phyloP scores from a whole-genome alignment of 2,329 filamentous ascomycete genomes.

The Colletotrichum agaves region DNA sequence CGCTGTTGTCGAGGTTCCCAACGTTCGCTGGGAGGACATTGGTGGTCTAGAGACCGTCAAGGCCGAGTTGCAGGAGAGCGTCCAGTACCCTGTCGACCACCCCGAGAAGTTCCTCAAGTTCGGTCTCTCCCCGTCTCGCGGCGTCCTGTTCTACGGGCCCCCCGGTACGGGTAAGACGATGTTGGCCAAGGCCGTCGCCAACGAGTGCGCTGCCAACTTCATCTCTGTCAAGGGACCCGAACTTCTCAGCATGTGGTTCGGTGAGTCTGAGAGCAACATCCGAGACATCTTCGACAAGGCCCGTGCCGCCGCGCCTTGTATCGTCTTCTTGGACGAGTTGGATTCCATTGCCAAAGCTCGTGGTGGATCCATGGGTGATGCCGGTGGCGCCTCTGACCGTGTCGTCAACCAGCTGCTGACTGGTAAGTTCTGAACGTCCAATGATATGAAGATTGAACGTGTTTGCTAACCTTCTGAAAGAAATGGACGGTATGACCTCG shows the following conservation, averaged over 20 bases:
- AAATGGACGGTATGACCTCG: slow-evolving; percentile 99
- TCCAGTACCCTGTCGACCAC: slow-evolving; percentile 99
- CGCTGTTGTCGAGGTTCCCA: slow-evolving; percentile 98
- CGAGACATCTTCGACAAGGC: slow-evolving; percentile 99
- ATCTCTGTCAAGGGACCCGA: slow-evolving; percentile 99
- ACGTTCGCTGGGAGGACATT: slow-evolving; percentile 99
- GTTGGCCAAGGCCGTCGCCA: slow-evolving; percentile 98
- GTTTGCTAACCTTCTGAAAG: slow-evolving; percentile 52
- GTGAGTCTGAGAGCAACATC: slow-evolving; percentile 99
- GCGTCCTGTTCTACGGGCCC: slow-evolving; percentile 98
- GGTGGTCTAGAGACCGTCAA: slow-evolving; percentile 98
- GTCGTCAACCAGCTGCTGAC: slow-evolving; percentile 99
- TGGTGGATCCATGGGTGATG: slow-evolving; percentile 95
- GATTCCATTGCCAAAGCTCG: slow-evolving; percentile 99
- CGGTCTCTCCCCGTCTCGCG: slow-evolving; percentile 94
- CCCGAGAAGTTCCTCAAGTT: slow-evolving; percentile 99
- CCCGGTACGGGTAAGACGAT: slow-evolving; percentile 99
- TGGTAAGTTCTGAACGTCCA: slow-evolving; percentile 66
- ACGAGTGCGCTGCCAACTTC: slow-evolving; percentile 99
- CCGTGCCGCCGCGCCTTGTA: slow-evolving; percentile 94
- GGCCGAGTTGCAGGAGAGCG: slow-evolving; percentile 98
- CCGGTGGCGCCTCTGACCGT: slow-evolving; percentile 97
- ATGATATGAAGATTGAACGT: not conserved
- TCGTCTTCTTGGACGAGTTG: slow-evolving; percentile 98
- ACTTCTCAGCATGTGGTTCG: slow-evolving; percentile 99